phyloP scores from a whole-genome alignment of 1,139 yeast species.

The Yamadazyma spencermartinsiae region DNA sequence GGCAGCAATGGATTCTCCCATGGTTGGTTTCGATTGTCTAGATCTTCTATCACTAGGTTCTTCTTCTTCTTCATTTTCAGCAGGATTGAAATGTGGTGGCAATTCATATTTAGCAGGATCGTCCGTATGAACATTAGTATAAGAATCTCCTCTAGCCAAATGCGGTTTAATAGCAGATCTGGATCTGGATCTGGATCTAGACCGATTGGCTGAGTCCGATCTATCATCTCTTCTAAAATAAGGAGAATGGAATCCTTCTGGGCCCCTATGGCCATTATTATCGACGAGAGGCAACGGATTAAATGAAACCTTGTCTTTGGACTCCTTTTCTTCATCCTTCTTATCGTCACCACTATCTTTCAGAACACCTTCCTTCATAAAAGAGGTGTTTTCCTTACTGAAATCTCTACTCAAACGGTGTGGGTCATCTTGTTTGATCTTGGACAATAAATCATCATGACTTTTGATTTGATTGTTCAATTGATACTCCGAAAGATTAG shows the following conservation, averaged over 20 bases:
- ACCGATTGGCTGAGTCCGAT: constrained; percentile 27
- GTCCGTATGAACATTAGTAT: constrained; percentile 47
- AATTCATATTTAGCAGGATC: constrained; percentile 46
- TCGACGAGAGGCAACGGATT: constrained; percentile 16
- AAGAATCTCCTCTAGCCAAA: constrained; percentile 67
- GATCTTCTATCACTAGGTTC: constrained; percentile 39
- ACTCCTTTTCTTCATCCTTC: not conserved
- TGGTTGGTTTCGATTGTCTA: constrained; percentile 47
- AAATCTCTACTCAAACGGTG: constrained; percentile 31
- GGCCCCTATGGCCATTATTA: constrained; percentile 10
- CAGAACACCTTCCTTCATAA: constrained; percentile 4
- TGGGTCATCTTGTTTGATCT: constrained; percentile 41
- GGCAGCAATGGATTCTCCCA: constrained; percentile 52
- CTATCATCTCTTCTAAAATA: constrained; percentile 39
- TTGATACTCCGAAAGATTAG: constrained; percentile 49
- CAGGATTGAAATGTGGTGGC: constrained; percentile 37
- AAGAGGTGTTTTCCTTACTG: constrained; percentile 12
- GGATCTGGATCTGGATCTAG: constrained; percentile 26
- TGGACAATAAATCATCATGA: constrained; percentile 37
- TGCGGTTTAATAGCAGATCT: constrained; percentile 47
- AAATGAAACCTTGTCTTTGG: constrained; percentile 3
- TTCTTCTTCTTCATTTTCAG: constrained; percentile 22
- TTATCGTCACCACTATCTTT: not conserved
- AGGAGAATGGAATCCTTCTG: constrained; percentile 43
- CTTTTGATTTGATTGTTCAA: constrained; percentile 41